phyloP scores from a whole-genome alignment of 768 basidiomycete species.

The Leccinellum rugosiceps region DNA sequence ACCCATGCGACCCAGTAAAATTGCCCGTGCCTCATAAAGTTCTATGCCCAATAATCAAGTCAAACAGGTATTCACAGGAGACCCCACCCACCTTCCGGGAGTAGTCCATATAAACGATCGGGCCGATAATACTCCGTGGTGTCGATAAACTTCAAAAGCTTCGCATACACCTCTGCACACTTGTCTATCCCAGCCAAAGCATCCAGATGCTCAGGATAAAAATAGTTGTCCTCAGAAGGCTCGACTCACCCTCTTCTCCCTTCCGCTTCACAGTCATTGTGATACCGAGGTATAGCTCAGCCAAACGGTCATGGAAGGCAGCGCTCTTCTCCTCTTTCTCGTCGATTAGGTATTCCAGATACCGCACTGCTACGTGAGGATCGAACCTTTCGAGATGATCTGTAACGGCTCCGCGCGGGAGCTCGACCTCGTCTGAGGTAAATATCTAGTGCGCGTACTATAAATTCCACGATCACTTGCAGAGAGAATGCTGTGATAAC shows the following conservation, averaged over 20 bases:
- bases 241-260: slow-evolving; percentile 52
- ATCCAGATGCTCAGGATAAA: not conserved
- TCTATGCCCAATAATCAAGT: slow-evolving; percentile 42
- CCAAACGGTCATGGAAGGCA: slow-evolving; percentile 84
- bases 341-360: slow-evolving; percentile 81
- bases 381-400: slow-evolving; percentile 75
- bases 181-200: slow-evolving; percentile 35
- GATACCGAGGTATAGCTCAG: slow-evolving; percentile 79
- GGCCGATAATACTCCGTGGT: slow-evolving; percentile 65
- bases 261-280: slow-evolving; percentile 56
- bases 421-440: slow-evolving; percentile 89
- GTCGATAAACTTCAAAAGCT: slow-evolving; percentile 75
- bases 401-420: slow-evolving; percentile 74
- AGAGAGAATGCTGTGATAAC: not conserved
- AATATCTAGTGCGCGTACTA: slow-evolving; percentile 62
- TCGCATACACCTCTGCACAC: slow-evolving; percentile 54
- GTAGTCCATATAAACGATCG: slow-evolving; percentile 75
- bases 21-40: slow-evolving; percentile 87
- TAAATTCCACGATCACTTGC: not conserved
- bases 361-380: slow-evolving; percentile 66
- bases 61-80: not conserved
- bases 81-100: slow-evolving; percentile 69
- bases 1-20: slow-evolving; percentile 84
- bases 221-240: not conserved
- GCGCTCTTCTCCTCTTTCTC: slow-evolving; percentile 65